Conservation (phyloP, 257 asterid species). For the Solanum habrochaites region DNA sequence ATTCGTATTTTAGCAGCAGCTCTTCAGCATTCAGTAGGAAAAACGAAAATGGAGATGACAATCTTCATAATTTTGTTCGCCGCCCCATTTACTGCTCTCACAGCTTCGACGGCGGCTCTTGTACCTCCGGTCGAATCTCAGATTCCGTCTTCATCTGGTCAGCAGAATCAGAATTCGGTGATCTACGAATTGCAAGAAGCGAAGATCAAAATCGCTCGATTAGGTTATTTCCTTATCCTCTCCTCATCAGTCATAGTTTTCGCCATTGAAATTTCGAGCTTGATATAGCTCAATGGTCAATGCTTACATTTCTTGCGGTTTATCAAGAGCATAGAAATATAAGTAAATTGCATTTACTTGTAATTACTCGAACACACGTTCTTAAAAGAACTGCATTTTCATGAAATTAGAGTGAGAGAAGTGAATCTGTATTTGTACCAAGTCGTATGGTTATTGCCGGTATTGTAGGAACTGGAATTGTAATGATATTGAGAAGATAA, state of each 20-base stretch:
- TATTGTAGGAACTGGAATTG: not conserved
- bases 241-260: not conserved
- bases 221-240: constrained; percentile 34
- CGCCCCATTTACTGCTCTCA: constrained; percentile 10
- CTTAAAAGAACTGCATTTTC: not conserved
- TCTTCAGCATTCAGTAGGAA: not conserved
- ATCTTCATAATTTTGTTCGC: constrained; percentile 13
- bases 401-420: not conserved
- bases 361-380: not conserved
- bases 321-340: not conserved
- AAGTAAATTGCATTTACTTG: not conserved
- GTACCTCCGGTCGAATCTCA: constrained; percentile 5
- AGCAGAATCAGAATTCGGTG: constrained; percentile 13
- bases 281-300: not conserved
- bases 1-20: not conserved
- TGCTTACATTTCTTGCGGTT: not conserved
- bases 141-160: constrained; percentile 18
- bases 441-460: not conserved
- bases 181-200: constrained; percentile 38
- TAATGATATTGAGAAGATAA: not conserved
- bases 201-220: constrained; percentile 51
- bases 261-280: not conserved
- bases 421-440: not conserved
- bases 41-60: constrained; percentile 20
- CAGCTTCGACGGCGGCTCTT: constrained; percentile 17